Evolutionary conservation across 192 early-diverging fungal genomes (phyloP).

Genomic region (Mortierella antarctica): DNA sequence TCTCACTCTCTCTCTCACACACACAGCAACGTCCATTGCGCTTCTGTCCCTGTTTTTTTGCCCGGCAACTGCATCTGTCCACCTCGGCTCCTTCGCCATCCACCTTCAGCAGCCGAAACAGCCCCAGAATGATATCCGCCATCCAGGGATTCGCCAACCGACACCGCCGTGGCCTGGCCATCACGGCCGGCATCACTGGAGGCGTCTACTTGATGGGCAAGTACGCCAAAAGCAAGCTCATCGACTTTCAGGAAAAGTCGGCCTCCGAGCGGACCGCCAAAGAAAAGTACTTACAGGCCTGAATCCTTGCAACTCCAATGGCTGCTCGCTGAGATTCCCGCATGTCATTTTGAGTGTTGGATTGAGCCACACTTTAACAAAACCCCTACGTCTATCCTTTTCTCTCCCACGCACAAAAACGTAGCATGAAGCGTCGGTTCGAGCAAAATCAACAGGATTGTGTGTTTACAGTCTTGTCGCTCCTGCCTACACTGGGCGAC

Average conservation of each 20-base stretch:
- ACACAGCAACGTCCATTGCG: neutral
- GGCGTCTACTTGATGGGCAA: conserved; percentile 79
- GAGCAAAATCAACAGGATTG: conserved; percentile 96
- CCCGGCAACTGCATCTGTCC: neutral
- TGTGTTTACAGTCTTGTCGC: conserved; percentile 81
- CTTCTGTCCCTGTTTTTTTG: neutral
- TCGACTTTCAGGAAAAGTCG: conserved; percentile 76
- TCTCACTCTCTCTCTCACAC: neutral
- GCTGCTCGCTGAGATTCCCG: too few species aligned
- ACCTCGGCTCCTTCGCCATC: neutral
- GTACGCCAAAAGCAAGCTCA: conserved; percentile 77
- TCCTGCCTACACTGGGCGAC: conserved; percentile 84
- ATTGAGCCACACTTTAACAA: too few species aligned
- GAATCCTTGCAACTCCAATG: too few species aligned
- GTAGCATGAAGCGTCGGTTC: conserved; percentile 89
- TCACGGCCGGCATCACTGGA: conserved; percentile 76
- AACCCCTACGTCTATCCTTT: conserved; percentile 21
- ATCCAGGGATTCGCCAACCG: conserved; percentile 71
- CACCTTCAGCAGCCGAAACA: neutral
- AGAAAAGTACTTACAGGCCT: conserved; percentile 78
- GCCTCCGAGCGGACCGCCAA: conserved; percentile 74
- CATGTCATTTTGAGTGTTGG: too few species aligned
- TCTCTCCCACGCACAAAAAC: conserved; percentile 3
- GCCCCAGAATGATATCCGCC: conserved; percentile 44
- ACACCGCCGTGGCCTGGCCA: conserved; percentile 71